Conservation (phyloP, 139 green algal species). For the Penium margaritaceum region DNA sequence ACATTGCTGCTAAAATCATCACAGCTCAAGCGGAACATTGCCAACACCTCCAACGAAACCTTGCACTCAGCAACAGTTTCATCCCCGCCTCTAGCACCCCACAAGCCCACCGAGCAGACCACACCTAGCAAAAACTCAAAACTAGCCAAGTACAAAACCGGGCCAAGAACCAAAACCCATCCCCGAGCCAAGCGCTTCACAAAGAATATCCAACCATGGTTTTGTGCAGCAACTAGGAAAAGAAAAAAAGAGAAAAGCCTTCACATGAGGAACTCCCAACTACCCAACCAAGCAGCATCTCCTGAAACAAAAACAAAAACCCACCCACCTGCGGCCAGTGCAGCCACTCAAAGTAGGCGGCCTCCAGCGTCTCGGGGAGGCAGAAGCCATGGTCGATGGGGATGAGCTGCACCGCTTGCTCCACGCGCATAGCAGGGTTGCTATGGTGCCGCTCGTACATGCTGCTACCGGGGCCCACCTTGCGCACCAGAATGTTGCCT, state of each 20-base stretch:
- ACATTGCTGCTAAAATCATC: too few relatives aligned
- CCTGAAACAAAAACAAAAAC: too few relatives aligned
- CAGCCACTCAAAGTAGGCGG: conserved; percentile 93
- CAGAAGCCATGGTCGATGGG: conserved; percentile 97
- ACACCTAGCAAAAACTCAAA: background rate
- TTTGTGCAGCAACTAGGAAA: too few relatives aligned
- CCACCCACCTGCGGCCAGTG: conserved; percentile 68
- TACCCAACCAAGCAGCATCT: background rate
- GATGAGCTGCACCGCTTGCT: conserved; percentile 56
- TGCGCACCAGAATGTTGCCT: conserved; percentile 62
- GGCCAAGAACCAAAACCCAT: background rate
- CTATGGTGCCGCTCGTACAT: conserved; percentile 1
- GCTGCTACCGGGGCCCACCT: background rate
- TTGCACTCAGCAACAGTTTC: too few relatives aligned
- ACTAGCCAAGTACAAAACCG: background rate
- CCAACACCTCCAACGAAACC: too few relatives aligned
- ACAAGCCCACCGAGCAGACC: too few relatives aligned
- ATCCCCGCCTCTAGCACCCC: too few relatives aligned
- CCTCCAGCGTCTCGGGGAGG: conserved; percentile 84
- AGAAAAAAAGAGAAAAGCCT: too few relatives aligned
- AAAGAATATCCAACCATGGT: too few relatives aligned
- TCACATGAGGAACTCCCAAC: too few relatives aligned
- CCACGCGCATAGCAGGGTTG: background rate
- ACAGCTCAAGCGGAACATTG: too few relatives aligned
- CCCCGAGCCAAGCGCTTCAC: background rate